Evolutionary conservation across 2,329 filamentous ascomycete species (phyloP).

Genomic region (Penicillium paneum): DNA sequence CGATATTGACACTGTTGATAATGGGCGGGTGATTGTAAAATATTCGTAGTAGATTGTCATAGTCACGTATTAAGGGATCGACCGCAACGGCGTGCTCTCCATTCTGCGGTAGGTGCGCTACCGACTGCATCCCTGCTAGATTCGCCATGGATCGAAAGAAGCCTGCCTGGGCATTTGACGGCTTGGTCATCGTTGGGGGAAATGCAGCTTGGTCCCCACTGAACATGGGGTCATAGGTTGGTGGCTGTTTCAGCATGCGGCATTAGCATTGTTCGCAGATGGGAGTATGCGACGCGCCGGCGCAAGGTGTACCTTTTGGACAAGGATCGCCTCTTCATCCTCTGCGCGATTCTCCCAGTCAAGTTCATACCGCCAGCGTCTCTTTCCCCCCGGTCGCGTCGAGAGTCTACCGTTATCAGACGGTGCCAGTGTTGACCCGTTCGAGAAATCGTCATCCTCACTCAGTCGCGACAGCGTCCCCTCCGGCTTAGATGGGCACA

Average conservation of each 20-base stretch:
- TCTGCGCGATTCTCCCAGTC: constrained; percentile 67
- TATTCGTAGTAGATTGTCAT: constrained; percentile 91
- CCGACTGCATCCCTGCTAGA: constrained; percentile 58
- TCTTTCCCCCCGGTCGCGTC: constrained; percentile 48
- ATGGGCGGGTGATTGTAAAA: constrained; percentile 90
- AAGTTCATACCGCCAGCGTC: constrained; percentile 82
- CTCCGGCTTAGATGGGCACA: constrained; percentile 48
- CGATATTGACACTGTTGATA: constrained; percentile 83
- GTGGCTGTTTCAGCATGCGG: constrained; percentile 25
- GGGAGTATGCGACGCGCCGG: neutral
- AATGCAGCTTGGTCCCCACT: constrained; percentile 48
- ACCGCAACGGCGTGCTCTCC: constrained; percentile 58
- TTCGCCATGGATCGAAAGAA: constrained; percentile 91
- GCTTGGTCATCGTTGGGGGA: constrained; percentile 61
- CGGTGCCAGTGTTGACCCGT: constrained; percentile 38
- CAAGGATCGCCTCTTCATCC: constrained; percentile 80
- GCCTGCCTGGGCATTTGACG: constrained; percentile 57
- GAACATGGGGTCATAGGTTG: constrained; percentile 53
- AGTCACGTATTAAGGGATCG: constrained; percentile 79
- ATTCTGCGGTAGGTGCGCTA: constrained; percentile 49
- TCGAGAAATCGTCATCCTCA: constrained; percentile 36
- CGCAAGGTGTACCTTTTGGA: constrained; percentile 65
- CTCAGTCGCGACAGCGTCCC: constrained; percentile 35
- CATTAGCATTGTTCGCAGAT: constrained; percentile 9
- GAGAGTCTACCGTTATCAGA: constrained; percentile 39